phyloP scores from a whole-genome alignment of 192 early-diverging fungal species.

The Coemansia sp. region DNA sequence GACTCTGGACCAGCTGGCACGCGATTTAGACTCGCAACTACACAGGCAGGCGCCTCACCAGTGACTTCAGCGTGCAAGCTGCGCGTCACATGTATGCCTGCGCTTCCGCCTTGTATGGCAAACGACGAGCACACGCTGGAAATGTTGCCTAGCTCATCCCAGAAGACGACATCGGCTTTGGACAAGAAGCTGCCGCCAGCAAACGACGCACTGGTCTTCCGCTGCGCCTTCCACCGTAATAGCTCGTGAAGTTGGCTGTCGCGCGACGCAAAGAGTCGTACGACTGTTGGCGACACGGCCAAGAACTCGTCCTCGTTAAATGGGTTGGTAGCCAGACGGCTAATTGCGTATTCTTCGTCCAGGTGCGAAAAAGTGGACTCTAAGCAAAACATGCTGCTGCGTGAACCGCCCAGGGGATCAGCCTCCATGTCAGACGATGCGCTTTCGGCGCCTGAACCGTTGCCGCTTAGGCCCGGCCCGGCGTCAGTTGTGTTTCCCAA shows the following conservation, averaged over 20 bases:
- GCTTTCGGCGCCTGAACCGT: constrained; percentile 24
- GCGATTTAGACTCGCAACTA: constrained; percentile 17
- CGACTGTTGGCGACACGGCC: constrained; percentile 36
- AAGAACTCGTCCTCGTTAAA: constrained; percentile 55
- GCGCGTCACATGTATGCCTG: constrained; percentile 45
- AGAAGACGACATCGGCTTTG: constrained; percentile 40
- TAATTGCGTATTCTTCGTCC: constrained; percentile 27
- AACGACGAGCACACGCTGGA: constrained; percentile 50
- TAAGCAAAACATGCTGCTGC: constrained; percentile 24
- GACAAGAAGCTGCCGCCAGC: constrained; percentile 42
- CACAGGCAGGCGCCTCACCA: not conserved
- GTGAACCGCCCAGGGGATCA: not conserved
- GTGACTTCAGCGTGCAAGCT: constrained; percentile 20
- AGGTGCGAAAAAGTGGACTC: constrained; percentile 41
- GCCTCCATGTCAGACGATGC: constrained; percentile 20
- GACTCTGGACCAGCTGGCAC: constrained; percentile 24
- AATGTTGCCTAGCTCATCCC: constrained; percentile 49
- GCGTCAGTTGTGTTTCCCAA: constrained; percentile 1
- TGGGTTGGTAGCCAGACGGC: constrained; percentile 32
- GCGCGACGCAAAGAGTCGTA: constrained; percentile 47
- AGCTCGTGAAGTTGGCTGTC: constrained; percentile 44
- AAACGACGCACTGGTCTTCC: constrained; percentile 25
- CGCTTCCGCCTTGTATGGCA: constrained; percentile 50
- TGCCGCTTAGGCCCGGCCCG: constrained; percentile 1
- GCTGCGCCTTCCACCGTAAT: constrained; percentile 46